phyloP scores from a whole-genome alignment of 1,284 basidiomycete species.

The Ceratobasidium sp. region DNA sequence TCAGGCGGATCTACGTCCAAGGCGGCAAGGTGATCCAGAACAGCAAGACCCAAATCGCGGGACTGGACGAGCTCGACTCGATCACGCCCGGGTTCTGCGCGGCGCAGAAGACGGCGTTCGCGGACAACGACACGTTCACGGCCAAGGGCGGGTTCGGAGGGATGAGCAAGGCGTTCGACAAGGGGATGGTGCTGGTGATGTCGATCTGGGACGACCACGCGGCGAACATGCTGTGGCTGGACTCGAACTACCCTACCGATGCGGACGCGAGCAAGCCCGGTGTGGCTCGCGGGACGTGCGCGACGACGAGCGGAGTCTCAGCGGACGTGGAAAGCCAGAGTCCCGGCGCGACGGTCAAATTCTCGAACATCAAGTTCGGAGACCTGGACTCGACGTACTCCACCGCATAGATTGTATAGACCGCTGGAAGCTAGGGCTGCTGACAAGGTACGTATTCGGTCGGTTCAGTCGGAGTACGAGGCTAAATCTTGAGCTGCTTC shows the following conservation, averaged over 20 bases:
- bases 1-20: constrained; percentile 70
- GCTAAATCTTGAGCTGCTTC: too few species aligned
- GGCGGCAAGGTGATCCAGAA: constrained; percentile 68
- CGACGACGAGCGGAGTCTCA: constrained; percentile 66
- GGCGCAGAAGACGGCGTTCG: constrained; percentile 61
- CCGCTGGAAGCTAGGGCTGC: too few species aligned
- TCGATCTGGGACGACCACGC: constrained; percentile 53
- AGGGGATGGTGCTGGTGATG: constrained; percentile 70
- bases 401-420: neutral
- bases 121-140: constrained; percentile 65
- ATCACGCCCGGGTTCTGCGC: constrained; percentile 63
- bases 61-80: constrained; percentile 51
- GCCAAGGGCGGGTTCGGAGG: constrained; percentile 62
- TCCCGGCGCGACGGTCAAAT: constrained; percentile 22
- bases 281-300: constrained; percentile 68
- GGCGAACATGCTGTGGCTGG: constrained; percentile 72
- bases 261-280: constrained; percentile 63
- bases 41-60: constrained; percentile 60
- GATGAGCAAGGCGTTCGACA: constrained; percentile 64
- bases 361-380: constrained; percentile 50
- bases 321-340: constrained; percentile 61
- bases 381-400: constrained; percentile 48
- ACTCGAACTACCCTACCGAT: constrained; percentile 67
- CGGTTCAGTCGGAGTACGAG: too few species aligned
- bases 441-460: too few species aligned